Evolutionary conservation across 2,329 filamentous ascomycete species (phyloP).

Genomic region (Aspergillus hortae): DNA sequence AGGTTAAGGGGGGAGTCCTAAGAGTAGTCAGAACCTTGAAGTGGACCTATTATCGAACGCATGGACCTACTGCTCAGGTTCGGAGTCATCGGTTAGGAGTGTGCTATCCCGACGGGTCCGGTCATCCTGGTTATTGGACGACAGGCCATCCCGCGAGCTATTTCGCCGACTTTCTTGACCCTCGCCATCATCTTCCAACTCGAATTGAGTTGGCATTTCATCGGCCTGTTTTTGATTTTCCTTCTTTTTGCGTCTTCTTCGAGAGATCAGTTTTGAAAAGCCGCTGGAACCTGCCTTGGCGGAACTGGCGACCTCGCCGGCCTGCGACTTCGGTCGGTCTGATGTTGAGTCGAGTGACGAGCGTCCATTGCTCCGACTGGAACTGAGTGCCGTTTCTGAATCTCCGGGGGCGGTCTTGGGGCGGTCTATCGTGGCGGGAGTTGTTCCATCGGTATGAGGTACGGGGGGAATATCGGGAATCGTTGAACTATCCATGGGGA

Average conservation of each 20-base stretch:
- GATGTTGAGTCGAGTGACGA: constrained; percentile 37
- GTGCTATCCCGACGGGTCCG: constrained; percentile 20
- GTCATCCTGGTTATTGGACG: constrained; percentile 23
- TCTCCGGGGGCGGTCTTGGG: constrained; percentile 36
- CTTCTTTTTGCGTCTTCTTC: constrained; percentile 43
- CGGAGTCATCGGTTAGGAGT: constrained; percentile 34
- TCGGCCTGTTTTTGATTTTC: constrained; percentile 21
- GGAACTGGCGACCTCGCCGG: constrained; percentile 34
- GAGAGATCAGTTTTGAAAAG: constrained; percentile 49
- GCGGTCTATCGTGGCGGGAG: constrained; percentile 33
- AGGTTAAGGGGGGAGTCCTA: constrained; percentile 47
- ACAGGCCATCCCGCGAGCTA: constrained; percentile 23
- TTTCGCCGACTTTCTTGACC: constrained; percentile 20
- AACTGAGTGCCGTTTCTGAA: constrained; percentile 24
- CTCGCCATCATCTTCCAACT: constrained; percentile 21
- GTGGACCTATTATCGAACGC: not conserved
- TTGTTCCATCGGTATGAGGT: constrained; percentile 35
- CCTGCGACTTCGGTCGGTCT: constrained; percentile 37
- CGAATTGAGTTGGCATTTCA: constrained; percentile 19
- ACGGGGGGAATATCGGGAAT: constrained; percentile 23
- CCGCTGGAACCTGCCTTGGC: constrained; percentile 41
- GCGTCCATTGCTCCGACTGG: constrained; percentile 30
- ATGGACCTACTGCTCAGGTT: constrained; percentile 40
- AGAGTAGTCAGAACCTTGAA: constrained; percentile 20
- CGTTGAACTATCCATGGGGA: constrained; percentile 33